Percentiles rank a stretch among this genome's conserved stretches.
Evolutionary conservation across 805 yeast genomes (phyloP).

Genomic region (Myxozyma geophila): DNA sequence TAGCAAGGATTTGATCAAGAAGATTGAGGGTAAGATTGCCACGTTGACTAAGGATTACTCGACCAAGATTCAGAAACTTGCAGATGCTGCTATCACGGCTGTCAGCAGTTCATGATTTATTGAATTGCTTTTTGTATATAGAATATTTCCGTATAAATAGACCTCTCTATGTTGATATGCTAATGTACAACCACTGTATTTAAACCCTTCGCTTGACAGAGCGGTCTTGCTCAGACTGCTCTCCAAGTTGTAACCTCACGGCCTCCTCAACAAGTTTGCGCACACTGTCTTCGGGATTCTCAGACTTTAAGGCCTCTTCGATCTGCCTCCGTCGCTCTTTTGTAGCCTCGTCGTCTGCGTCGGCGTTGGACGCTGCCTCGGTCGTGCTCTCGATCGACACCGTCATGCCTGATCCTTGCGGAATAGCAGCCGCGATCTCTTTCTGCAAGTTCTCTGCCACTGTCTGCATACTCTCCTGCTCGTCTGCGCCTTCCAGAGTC

Average conservation of each 20-base stretch:
- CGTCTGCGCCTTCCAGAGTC: constrained; percentile 47
- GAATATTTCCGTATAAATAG: neutral
- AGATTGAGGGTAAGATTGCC: constrained; percentile 65
- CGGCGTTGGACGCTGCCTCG: constrained; percentile 25
- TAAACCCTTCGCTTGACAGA: neutral
- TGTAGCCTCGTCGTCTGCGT: constrained; percentile 34
- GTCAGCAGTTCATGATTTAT: neutral
- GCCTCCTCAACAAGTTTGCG: constrained; percentile 68
- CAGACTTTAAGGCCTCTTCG: constrained; percentile 74
- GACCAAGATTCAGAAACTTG: constrained; percentile 57
- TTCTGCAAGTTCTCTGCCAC: constrained; percentile 27
- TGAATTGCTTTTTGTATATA: neutral
- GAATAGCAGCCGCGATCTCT: constrained; percentile 16
- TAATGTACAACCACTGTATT: neutral
- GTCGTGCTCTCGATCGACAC: constrained; percentile 26
- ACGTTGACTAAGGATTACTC: constrained; percentile 67
- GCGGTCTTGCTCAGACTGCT: neutral
- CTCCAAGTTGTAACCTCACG: constrained; percentile 48
- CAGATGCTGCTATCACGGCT: constrained; percentile 16
- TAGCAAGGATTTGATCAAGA: constrained; percentile 50
- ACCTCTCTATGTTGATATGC: neutral
- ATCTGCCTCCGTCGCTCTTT: constrained; percentile 56
- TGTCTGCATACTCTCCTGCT: constrained; percentile 21
- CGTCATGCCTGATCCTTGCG: constrained; percentile 26
- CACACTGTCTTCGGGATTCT: constrained; percentile 78